Conservation (phyloP, 139 green algal species). For the Ettlia oleoabundans region DNA sequence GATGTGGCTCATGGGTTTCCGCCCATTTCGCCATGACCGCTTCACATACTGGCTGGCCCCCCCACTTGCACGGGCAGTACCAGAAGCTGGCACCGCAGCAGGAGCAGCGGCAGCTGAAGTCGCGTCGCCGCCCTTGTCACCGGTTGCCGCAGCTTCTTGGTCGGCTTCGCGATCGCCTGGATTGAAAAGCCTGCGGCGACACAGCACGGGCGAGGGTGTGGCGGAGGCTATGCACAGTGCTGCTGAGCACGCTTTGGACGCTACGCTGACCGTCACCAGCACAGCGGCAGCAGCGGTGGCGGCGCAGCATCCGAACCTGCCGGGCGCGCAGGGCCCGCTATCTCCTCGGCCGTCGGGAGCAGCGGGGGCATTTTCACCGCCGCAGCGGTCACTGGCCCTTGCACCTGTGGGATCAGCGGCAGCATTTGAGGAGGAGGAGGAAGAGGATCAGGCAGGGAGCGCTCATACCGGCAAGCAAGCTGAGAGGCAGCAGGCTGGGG, state of each 20-base stretch:
- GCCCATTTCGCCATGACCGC: slow-evolving; percentile 15
- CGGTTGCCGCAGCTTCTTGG: too few relatives aligned
- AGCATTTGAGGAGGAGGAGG: too few relatives aligned
- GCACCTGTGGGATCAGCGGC: neutral
- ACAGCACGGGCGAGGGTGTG: slow-evolving; percentile 7
- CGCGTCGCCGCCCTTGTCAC: slow-evolving; percentile 11
- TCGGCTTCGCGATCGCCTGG: too few relatives aligned
- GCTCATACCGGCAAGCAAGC: too few relatives aligned
- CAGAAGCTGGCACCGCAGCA: too few relatives aligned
- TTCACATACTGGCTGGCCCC: slow-evolving; percentile 44
- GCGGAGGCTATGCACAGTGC: slow-evolving; percentile 18
- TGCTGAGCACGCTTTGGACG: slow-evolving; percentile 40
- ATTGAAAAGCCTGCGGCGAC: slow-evolving; percentile 3
- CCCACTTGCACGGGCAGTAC: neutral
- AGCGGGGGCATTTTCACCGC: neutral
- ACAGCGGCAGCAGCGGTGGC: slow-evolving; percentile 14
- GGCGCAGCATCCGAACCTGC: slow-evolving; percentile 42
- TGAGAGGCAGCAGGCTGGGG: too few relatives aligned
- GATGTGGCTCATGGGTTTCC: slow-evolving; percentile 31
- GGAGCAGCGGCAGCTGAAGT: neutral
- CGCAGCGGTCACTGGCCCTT: neutral
- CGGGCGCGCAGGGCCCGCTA: slow-evolving; percentile 1
- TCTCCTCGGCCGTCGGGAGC: neutral
- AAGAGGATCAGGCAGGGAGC: too few relatives aligned
- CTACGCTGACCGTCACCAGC: neutral